Conservation (phyloP, 1,284 basidiomycete species). For the Chalciporus sp. region DNA sequence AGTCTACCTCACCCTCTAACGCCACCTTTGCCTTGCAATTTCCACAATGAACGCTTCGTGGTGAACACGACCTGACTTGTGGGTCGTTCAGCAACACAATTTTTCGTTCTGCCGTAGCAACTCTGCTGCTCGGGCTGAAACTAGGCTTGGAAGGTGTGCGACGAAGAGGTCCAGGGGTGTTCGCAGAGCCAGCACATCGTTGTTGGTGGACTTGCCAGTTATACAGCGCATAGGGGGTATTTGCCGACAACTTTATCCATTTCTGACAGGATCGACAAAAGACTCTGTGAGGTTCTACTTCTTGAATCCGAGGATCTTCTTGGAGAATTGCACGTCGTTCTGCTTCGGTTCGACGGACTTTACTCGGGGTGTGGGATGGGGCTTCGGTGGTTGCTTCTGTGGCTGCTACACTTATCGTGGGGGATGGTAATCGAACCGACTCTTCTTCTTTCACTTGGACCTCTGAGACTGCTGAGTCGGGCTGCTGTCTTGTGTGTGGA, state of each 20-base stretch:
- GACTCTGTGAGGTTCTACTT: slow-evolving; percentile 51
- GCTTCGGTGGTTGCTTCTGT: not conserved
- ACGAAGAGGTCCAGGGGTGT: slow-evolving; percentile 23
- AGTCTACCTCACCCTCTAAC: slow-evolving; percentile 52
- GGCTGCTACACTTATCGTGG: slow-evolving; percentile 1
- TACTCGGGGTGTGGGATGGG: slow-evolving; percentile 11
- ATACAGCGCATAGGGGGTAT: slow-evolving; percentile 41
- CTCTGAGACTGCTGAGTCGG: not conserved
- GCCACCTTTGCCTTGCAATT: slow-evolving; percentile 46
- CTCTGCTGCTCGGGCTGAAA: slow-evolving; percentile 52
- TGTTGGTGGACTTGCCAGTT: slow-evolving; percentile 58
- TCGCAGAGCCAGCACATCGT: slow-evolving; percentile 46
- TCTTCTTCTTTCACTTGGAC: slow-evolving; percentile 19
- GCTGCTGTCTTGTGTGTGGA: slow-evolving; percentile 17
- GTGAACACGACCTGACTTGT: slow-evolving; percentile 50
- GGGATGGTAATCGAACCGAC: slow-evolving; percentile 4
- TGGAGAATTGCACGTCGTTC: slow-evolving; percentile 55
- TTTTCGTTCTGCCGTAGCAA: slow-evolving; percentile 61
- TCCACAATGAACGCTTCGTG: slow-evolving; percentile 50
- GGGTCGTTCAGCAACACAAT: slow-evolving; percentile 61
- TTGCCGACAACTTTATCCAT: slow-evolving; percentile 55
- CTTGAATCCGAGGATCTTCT: slow-evolving; percentile 51
- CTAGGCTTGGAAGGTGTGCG: slow-evolving; percentile 20
- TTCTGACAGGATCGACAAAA: slow-evolving; percentile 60
- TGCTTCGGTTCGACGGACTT: slow-evolving; percentile 36